A percentile compares a stretch with the other conserved stretches of the same genome.
Conservation (phyloP, 1,284 basidiomycete genomes). For the Microbotryomycetes sp. region DNA sequence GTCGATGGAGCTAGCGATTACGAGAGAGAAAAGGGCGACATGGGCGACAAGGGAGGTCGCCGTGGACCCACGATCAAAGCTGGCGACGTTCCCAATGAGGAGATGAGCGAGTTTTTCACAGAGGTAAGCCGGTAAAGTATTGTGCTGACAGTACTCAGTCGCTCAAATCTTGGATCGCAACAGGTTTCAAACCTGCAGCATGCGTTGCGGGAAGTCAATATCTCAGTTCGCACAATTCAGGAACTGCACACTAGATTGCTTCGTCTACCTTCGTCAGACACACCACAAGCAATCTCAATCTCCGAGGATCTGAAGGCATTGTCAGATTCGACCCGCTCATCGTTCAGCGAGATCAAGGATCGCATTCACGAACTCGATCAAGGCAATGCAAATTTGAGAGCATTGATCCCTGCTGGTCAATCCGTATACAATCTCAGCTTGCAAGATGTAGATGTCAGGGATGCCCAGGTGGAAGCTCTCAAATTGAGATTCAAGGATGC, state of each 20-base stretch:
- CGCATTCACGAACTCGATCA: constrained; percentile 33
- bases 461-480: constrained; percentile 40
- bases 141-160: background rate
- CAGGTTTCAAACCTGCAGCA: constrained; percentile 32
- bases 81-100: constrained; percentile 22
- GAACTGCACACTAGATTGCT: constrained; percentile 31
- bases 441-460: constrained; percentile 42
- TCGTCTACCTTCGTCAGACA: constrained; percentile 25
- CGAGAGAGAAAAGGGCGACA: background rate
- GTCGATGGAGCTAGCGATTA: constrained; percentile 4
- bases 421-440: constrained; percentile 44
- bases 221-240: constrained; percentile 24
- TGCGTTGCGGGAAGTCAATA: constrained; percentile 25
- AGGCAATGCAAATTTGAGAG: constrained; percentile 30
- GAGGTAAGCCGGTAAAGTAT: constrained; percentile 5
- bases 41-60: background rate
- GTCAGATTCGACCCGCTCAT: constrained; percentile 17
- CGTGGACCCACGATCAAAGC: constrained; percentile 4
- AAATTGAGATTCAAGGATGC: constrained; percentile 44
- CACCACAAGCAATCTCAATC: constrained; percentile 17
- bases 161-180: background rate
- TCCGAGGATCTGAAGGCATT: constrained; percentile 17
- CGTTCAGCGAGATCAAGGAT: constrained; percentile 25
- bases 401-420: constrained; percentile 24
- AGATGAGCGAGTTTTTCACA: constrained; percentile 25